Conservation (phyloP, 345 rosid species). For the Lumnitzera littorea region DNA sequence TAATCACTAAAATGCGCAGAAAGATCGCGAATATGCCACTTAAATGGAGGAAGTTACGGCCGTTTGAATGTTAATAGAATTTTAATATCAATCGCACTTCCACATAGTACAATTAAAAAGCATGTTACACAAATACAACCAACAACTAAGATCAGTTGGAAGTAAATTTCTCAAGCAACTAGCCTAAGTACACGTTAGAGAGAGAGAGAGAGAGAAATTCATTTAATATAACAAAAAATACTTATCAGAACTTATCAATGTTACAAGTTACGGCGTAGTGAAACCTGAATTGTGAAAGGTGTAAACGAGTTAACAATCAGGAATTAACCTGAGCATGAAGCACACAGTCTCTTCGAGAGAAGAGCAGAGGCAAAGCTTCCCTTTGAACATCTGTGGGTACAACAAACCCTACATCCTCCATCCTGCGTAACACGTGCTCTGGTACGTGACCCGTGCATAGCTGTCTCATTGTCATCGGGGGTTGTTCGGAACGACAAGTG, state of each 20-base stretch:
- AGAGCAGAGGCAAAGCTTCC: conserved; percentile 65
- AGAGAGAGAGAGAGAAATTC: no score
- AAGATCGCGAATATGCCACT: no score
- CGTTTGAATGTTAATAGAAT: no score
- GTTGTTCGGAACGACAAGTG: neutral
- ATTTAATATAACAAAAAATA: no score
- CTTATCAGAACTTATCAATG: no score
- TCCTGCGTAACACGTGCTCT: conserved; percentile 40
- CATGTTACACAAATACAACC: neutral
- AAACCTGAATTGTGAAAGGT: neutral
- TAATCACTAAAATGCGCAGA: no score
- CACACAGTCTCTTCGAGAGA: conserved; percentile 64
- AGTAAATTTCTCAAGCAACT: no score
- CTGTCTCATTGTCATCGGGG: conserved; percentile 22
- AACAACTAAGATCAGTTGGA: neutral
- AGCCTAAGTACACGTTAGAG: no score
- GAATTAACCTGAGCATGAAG: conserved; percentile 82
- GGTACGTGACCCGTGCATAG: conserved; percentile 49
- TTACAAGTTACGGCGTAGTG: no score
- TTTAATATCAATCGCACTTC: no score
- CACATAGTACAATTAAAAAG: no score
- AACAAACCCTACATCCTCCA: conserved; percentile 60
- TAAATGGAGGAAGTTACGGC: no score
- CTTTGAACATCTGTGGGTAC: conserved; percentile 61
- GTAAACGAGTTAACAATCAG: neutral